Percentiles rank a stretch among this genome's conserved stretches.
Evolutionary conservation across 2,329 filamentous ascomycete genomes (phyloP).

Genomic region (Neurospora sp.): DNA sequence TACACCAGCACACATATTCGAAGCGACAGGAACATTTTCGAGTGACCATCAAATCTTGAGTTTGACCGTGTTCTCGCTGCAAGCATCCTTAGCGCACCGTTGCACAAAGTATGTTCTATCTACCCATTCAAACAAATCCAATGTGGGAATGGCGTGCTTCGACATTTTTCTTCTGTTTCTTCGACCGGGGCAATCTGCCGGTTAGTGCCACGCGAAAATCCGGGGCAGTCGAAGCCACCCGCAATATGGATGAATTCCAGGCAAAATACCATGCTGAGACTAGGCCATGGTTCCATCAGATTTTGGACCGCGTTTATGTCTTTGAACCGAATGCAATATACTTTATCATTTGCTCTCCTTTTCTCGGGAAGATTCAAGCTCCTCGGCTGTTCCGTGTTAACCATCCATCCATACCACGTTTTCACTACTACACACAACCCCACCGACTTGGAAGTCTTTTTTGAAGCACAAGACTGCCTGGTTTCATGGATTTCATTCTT

Average conservation of each 20-base stretch:
- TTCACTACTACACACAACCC: not conserved
- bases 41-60: not conserved
- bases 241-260: conserved; percentile 16
- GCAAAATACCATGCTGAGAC: not conserved
- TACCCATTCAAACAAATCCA: not conserved
- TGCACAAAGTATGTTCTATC: not conserved
- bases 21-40: not conserved
- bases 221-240: not conserved
- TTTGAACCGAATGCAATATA: not conserved
- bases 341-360: not conserved
- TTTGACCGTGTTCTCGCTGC: not conserved
- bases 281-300: not conserved
- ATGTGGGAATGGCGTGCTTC: not conserved
- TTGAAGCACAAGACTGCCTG: not conserved
- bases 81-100: not conserved
- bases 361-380: not conserved
- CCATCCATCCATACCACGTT: not conserved
- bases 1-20: not conserved
- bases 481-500: not conserved
- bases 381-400: not conserved
- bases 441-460: not conserved
- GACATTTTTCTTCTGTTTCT: conserved; percentile 1
- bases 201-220: not conserved
- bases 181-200: not conserved
- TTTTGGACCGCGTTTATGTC: not conserved